Evolutionary conservation across 2,329 filamentous ascomycete species (phyloP), one percentile per base, ranked within the genome.

Genomic region (Penicillium sp.): DNA sequence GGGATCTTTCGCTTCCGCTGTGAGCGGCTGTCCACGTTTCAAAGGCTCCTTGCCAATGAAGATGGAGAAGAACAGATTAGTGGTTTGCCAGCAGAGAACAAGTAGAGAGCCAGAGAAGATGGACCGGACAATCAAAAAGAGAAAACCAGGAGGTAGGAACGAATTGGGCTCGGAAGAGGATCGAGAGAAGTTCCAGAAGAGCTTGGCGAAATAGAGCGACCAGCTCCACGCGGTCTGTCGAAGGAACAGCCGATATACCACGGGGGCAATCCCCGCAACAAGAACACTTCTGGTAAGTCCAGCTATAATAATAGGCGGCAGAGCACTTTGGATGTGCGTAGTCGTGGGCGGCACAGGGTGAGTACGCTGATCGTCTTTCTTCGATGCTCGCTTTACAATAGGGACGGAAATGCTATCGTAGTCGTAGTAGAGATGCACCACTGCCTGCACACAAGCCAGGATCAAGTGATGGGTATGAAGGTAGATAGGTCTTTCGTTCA

Each of bases 401-500:
- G 74, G 76, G 49, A 77, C 76, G 3, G 71, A 57, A 35, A 94
- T 72, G 26, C 76, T 77, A 62, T 95, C 89, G 47, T 82, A 80
- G 59, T 95, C 89, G 36, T 70, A 72, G 59, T 77, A 80, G 11
- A 94, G 71, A 60, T 96, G 90, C 20, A 77, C 58, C 8, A 76
- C 57, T 1, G 84, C 80, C 63, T 94, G 86, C n/a, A 76, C 67
- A 7, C 86, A 43, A 3, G 86, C 87, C 29, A 93, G 74, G 1
- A 82, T 64, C 3, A 83, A 59, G 50, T 93, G 79, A 56, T 86
- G 81, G 44, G 77, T 79, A 21, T 86, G 81, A 35, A 95, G 72
- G 60, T 89, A 93, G 17, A 97, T 77, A 1, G 88, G 84, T 50
- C 86, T 80, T 71, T 97, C 91, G 62, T 97, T 97, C 43, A 96